phyloP scores from a whole-genome alignment of 148 eudicot species.

The Cornus suecica region DNA sequence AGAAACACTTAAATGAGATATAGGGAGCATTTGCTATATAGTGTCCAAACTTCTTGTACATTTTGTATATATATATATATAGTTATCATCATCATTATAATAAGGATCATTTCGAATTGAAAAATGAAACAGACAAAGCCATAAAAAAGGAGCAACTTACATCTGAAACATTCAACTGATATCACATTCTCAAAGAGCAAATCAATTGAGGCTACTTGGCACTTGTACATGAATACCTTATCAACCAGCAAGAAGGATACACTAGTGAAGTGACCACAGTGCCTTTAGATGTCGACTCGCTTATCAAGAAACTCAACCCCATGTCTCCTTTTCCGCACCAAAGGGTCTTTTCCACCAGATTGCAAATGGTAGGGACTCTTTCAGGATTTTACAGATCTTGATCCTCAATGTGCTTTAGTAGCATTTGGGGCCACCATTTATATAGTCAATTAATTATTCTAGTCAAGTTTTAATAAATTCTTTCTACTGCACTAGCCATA shows the following conservation, averaged over 20 bases:
- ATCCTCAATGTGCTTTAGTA: not conserved
- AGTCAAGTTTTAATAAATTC: too few species aligned
- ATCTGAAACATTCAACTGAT: not conserved
- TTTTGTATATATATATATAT: too few species aligned
- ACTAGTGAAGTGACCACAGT: not conserved
- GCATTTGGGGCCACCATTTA: not conserved
- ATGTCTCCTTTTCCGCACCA: not conserved
- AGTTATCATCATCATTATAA: too few species aligned
- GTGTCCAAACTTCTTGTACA: too few species aligned
- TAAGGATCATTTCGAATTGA: too few species aligned
- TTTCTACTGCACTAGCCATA: not conserved
- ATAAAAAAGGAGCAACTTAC: not conserved
- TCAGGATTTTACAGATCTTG: not conserved
- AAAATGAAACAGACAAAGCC: too few species aligned
- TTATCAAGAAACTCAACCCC: not conserved
- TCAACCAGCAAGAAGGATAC: not conserved
- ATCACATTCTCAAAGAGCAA: too few species aligned
- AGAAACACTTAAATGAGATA: too few species aligned
- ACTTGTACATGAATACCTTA: too few species aligned
- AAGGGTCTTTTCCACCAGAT: not conserved
- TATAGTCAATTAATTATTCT: not conserved
- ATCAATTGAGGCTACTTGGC: too few species aligned
- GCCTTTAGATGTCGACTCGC: not conserved
- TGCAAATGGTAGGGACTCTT: not conserved
- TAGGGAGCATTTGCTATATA: too few species aligned